Evolutionary conservation across 2,329 filamentous ascomycete species (phyloP).

Genomic region (Aspergillus calidoustus): DNA sequence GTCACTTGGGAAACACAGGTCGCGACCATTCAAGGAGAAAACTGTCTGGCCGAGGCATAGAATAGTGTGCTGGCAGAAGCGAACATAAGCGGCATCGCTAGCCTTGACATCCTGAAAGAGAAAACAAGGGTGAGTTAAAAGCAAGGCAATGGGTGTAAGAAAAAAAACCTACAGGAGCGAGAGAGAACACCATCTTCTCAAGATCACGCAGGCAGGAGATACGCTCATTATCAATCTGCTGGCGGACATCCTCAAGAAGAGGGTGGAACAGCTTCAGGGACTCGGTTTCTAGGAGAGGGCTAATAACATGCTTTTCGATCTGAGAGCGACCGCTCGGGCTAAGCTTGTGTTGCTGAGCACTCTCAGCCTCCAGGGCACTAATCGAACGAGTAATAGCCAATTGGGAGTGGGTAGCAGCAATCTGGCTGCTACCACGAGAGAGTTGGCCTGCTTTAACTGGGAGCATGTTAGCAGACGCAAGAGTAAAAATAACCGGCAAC

Average conservation of each 20-base stretch:
- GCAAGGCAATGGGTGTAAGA: slow-evolving; percentile 64
- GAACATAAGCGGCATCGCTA: slow-evolving; percentile 72
- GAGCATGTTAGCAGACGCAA: slow-evolving; percentile 19
- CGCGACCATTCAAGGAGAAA: slow-evolving; percentile 80
- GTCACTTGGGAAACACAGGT: slow-evolving; percentile 82
- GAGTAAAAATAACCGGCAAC: not conserved
- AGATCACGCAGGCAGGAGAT: slow-evolving; percentile 91
- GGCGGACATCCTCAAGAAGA: slow-evolving; percentile 76
- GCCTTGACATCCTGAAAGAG: slow-evolving; percentile 47
- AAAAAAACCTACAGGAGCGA: slow-evolving; percentile 85
- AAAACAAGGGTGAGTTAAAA: slow-evolving; percentile 68
- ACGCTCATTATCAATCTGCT: slow-evolving; percentile 79
- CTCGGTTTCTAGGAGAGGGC: slow-evolving; percentile 74
- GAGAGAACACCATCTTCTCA: slow-evolving; percentile 89
- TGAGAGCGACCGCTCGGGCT: slow-evolving; percentile 72
- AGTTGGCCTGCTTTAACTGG: slow-evolving; percentile 32
- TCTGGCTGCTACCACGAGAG: slow-evolving; percentile 27
- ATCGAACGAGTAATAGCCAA: slow-evolving; percentile 67
- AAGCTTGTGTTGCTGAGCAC: slow-evolving; percentile 61
- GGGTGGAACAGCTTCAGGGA: slow-evolving; percentile 79
- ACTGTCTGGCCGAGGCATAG: slow-evolving; percentile 88
- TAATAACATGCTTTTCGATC: slow-evolving; percentile 78
- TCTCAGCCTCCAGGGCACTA: slow-evolving; percentile 51
- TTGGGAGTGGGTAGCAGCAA: slow-evolving; percentile 30
- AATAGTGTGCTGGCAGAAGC: slow-evolving; percentile 89